Evolutionary conservation across 257 asterid genomes (phyloP), one percentile per base, ranked within the genome.

Genomic region (Verbena officinalis): DNA sequence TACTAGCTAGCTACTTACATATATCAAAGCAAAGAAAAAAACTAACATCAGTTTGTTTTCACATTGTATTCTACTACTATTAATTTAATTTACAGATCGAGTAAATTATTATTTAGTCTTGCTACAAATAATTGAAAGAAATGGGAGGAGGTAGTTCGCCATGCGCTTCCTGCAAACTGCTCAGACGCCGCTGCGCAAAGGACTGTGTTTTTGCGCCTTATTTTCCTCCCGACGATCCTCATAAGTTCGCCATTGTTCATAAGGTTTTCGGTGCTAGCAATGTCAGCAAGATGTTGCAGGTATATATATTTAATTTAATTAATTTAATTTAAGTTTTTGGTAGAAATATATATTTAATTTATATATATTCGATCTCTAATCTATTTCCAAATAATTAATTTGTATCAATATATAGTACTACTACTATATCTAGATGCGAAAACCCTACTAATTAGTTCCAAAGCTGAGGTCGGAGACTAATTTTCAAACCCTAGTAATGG

Each of bases 251-350:
- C 85, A 91, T 91, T 27, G 98, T 91, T 56, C 98, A 91, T 81
- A 91, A 88, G 83, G 95, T 91, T 9, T 91, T 91, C 43, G 98
- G 96, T 54, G 95, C 98, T 48, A 91, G 98, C 80, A 91, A 91
- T 31, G 81, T 91, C 62, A 84, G 94, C 91, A 91, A 91, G 84
- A 91, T 91, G 95, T 79, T 91, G 60, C 98, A 91, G 96, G 98
- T 91, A 39, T 36, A 23, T 64, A 27, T 27, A 5, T 27, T 2
- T 27, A n/a, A n/a, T n/a, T n/a, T n/a, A n/a, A n/a, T n/a, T n/a
- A n/a, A n/a, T n/a, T n/a, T n/a, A n/a, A n/a, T n/a, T n/a, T n/a
- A n/a, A n/a, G n/a, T n/a, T n/a, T n/a, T n/a, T n/a, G n/a, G n/a
- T n/a, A n/a, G n/a, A n/a, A n/a, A 27, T 27, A 27, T 27, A 27